phyloP scores from a whole-genome alignment of 1,284 basidiomycete species.

The Boletellus deceptivus region DNA sequence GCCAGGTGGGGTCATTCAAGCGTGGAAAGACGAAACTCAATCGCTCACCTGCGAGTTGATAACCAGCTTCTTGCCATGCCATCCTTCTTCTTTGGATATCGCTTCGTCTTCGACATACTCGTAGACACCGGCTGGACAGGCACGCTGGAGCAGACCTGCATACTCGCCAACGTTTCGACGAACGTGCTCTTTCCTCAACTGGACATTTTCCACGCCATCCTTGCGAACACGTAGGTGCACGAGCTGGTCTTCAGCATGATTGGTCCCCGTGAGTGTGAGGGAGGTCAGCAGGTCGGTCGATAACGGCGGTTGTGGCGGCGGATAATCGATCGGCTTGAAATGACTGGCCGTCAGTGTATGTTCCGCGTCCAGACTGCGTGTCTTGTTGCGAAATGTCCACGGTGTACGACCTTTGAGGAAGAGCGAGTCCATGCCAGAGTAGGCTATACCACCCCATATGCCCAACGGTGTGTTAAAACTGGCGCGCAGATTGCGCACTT shows the following conservation, averaged over 20 bases:
- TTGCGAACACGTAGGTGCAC: conserved; percentile 80
- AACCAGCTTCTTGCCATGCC: conserved; percentile 85
- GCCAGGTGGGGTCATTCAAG: conserved; percentile 1
- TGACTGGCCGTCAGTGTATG: conserved; percentile 70
- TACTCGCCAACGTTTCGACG: conserved; percentile 77
- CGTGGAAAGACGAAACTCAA: neutral
- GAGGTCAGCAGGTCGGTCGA: conserved; percentile 95
- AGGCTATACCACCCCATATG: conserved; percentile 85
- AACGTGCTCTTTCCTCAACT: conserved; percentile 65
- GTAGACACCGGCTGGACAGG: conserved; percentile 96
- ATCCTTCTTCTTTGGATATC: conserved; percentile 52
- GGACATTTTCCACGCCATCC: conserved; percentile 47
- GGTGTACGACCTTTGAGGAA: conserved; percentile 86
- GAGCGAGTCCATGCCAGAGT: conserved; percentile 88
- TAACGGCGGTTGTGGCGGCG: conserved; percentile 85
- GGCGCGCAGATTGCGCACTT: conserved; percentile 91
- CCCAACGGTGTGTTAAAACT: conserved; percentile 88
- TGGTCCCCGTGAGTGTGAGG: conserved; percentile 90
- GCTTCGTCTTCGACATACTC: conserved; percentile 86
- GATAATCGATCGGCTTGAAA: conserved; percentile 87
- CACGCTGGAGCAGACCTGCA: conserved; percentile 84
- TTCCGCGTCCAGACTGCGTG: conserved; percentile 63
- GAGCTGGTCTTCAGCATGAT: conserved; percentile 96
- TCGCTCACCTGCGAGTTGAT: conserved; percentile 88
- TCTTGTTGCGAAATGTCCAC: conserved; percentile 83